Base-by-base conservation (phyloP, 495 filamentous ascomycete genomes). In the Lasiosphaeris hirsuta region DNA sequence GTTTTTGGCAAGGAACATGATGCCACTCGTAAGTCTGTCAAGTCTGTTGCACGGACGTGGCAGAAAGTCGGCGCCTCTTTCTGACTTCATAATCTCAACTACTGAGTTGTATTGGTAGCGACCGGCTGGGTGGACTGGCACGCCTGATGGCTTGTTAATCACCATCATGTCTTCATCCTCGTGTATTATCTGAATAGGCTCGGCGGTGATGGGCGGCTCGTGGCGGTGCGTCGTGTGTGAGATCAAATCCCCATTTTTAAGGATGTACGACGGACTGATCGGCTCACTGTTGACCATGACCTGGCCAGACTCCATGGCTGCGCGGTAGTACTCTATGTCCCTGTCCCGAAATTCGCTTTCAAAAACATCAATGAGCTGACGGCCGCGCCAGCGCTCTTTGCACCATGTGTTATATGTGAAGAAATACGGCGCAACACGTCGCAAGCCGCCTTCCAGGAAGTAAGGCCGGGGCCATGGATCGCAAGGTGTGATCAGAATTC, bases 1-100 rank as follows among this genome's bases (percentile, higher is more conserved):
- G 46, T 86, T 77, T 67, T 97, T 97, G 10, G 87, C 93, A 54
- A 97, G 86, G 72, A 98, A 98, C 94, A 98, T 98, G 59, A 98
- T 84, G 19, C 94, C 94, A 47, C 90, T 95, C 0, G 94, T 98
- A 56, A 98, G 72, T 43, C 94, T 78, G 66, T 98, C 94, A n/a
- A 98, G 83, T 37, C 94, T 81, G 65, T 98, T 96, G 75, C 92
- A 96, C 0, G 95, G 81, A 44, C 92, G 75, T 0, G 93, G 90
- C 51, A 87, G 76, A 72, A 82, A 96, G 7, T 75, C 74, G n/a
- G 79, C 70, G 7, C 83, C 80, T 50, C 90, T 78, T 66, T 96
- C 86, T 3, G 87, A 78, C 58, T 88, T 87, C 81, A 98, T 85
- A 60, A 98, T 96, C 76, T 98, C 93, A 17, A 96, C 79, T 40